Evolutionary conservation across 768 basidiomycete species (phyloP), one percentile per base, ranked within the genome.

Genomic region (Termitomyces sp.): DNA sequence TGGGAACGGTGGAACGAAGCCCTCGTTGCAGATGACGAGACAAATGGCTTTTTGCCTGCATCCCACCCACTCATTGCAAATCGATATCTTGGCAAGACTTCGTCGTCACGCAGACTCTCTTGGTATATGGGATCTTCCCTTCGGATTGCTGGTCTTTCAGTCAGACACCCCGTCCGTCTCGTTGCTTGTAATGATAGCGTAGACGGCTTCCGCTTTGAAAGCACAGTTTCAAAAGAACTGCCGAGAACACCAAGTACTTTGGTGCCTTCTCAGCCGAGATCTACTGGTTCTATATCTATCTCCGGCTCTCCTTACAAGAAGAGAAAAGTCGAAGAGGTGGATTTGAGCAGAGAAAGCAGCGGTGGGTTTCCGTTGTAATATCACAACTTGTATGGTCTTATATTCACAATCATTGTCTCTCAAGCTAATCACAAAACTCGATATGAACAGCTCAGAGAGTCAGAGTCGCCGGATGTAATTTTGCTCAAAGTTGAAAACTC

Each of bases 61-160:
- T 33, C 58, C 9, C 58, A 58, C n/a, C 58, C 49, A 36, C 20
- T 51, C 39, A 50, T 58, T 44, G 49, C 45, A 39, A 22, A 58
- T 46, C 39, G 58, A 20, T 59, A 59, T 48, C 32, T 59, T 5
- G 49, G 49, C 4, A 52, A 59, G 20, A 39, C 40, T 44, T 33
- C 22, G n/a, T 24, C 9, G 20, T 39, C 49, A 16, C 38, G 39
- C 13, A 52, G 39, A 22, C 13, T 52, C 7, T 52, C 38, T 35
- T 52, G 39, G 58, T 59, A 52, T 24, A 44, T n/a, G 50, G 40
- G 4, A 9, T 22, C 39, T 44, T 51, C 57, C 28, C 20, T 58
- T 8, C 7, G 28, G 32, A 6, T 6, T 32, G 58, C 40, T 13
- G 39, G 40, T n/a, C 8, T 52, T 22, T 35, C 28, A 9, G 9